These are phyloP conservation scores for Aspergillus eucalypticola DNA, from an alignment of 2,329 filamentous ascomycete genomes.

Conservation along the genomic window DNA sequence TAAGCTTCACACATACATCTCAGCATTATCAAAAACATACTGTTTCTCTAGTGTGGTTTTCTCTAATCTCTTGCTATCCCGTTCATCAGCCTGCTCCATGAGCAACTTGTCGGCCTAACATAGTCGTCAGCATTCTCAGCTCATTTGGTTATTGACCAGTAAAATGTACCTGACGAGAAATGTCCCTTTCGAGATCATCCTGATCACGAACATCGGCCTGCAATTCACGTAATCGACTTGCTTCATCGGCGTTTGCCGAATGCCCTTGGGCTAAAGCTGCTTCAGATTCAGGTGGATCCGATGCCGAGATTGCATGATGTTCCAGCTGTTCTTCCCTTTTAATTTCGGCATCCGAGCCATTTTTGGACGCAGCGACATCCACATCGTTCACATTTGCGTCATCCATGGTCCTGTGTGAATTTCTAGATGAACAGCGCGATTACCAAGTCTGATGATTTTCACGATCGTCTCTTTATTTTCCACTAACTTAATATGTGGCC, in stretches of 20 bases:
- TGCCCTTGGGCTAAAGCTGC: neutral
- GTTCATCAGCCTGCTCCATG: slow-evolving; percentile 62
- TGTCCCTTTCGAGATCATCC: slow-evolving; percentile 86
- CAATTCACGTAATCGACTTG: slow-evolving; percentile 61
- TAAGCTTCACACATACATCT: slow-evolving; percentile 3
- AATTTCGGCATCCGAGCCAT: neutral
- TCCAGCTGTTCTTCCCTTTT: neutral
- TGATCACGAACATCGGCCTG: slow-evolving; percentile 77
- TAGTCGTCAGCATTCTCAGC: neutral
- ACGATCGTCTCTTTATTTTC: no score
- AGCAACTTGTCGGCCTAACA: slow-evolving; percentile 59
- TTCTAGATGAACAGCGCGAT: no score
- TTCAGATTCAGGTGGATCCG: neutral
- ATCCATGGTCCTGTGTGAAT: neutral
- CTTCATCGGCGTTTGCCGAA: slow-evolving; percentile 51
- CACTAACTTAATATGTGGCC: neutral
- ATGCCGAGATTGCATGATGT: neutral
- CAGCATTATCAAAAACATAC: slow-evolving; percentile 26
- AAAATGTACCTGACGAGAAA: slow-evolving; percentile 57
- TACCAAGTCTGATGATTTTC: no score
- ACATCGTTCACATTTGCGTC: neutral
- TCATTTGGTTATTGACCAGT: neutral
- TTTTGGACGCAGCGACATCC: neutral
- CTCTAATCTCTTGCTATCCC: slow-evolving; percentile 63
- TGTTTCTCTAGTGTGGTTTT: slow-evolving; percentile 55